phyloP scores from a whole-genome alignment of 495 filamentous ascomycete genomes.

The Pyronema domesticum region DNA sequence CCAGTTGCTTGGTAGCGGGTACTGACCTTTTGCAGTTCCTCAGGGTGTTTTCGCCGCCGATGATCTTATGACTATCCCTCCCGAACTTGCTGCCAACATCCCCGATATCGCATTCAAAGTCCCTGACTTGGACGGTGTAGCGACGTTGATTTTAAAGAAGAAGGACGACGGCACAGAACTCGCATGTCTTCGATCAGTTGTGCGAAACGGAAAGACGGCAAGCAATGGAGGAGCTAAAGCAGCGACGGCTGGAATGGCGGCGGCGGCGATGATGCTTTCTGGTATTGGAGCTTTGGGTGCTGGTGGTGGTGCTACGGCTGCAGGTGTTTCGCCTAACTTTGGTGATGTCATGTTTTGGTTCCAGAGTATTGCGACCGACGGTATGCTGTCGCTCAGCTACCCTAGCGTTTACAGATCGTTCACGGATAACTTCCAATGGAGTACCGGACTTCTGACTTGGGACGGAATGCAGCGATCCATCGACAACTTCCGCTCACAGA shows the following conservation, averaged over 20 bases:
- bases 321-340: conserved; percentile 56
- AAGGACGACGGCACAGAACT: conserved; percentile 41
- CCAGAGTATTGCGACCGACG: conserved; percentile 83
- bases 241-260: conserved; percentile 72
- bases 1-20: background rate
- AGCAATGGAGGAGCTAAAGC: conserved; percentile 61
- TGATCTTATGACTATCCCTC: conserved; percentile 51
- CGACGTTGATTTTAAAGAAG: conserved; percentile 55
- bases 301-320: conserved; percentile 30
- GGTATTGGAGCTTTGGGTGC: conserved; percentile 53
- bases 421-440: conserved; percentile 83
- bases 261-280: conserved; percentile 57
- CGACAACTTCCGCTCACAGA: conserved; percentile 60
- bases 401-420: conserved; percentile 76
- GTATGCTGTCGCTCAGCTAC: conserved; percentile 82
- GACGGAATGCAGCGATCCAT: conserved; percentile 60
- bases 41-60: conserved; percentile 51
- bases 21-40: conserved; percentile 42
- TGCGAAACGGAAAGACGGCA: conserved; percentile 75
- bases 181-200: conserved; percentile 65
- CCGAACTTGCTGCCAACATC: conserved; percentile 51
- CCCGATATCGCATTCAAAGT: conserved; percentile 81
- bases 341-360: conserved; percentile 77
- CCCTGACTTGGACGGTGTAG: conserved; percentile 78
- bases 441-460: conserved; percentile 72